These are phyloP conservation scores for Obelidium mucronatum DNA, from an alignment of 192 early-diverging fungal genomes.

Conservation along the genomic window DNA sequence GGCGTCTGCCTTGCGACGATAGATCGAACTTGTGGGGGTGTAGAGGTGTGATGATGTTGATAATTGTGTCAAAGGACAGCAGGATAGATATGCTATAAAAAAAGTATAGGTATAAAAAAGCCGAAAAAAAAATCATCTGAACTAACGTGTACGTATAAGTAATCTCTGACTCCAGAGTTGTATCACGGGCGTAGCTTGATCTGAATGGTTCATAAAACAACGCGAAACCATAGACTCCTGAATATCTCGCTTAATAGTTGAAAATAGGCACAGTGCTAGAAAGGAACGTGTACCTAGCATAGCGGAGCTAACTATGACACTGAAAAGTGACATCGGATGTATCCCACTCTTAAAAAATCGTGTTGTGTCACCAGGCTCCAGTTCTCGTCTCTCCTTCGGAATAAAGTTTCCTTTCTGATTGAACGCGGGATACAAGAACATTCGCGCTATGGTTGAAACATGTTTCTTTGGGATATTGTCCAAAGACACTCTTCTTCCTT, in stretches of 20 bases:
- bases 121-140: no score
- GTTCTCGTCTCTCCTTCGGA: background rate
- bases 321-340: background rate
- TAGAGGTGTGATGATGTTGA: background rate
- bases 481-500: no score
- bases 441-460: no score
- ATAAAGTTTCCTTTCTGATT: slow-evolving; percentile 7
- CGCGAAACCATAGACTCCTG: no score
- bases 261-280: background rate
- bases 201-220: no score
- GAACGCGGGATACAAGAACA: slow-evolving; percentile 19
- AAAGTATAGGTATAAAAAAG: no score
- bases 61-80: background rate
- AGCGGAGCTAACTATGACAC: background rate
- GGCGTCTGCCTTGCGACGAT: background rate
- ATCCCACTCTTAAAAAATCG: background rate
- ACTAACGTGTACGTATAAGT: no score
- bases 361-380: background rate
- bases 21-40: background rate
- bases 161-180: no score
- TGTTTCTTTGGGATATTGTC: no score
- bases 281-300: background rate
- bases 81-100: background rate
- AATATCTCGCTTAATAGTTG: no score
- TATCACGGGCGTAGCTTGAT: no score